Percentiles rank a stretch among this genome's conserved stretches.
Evolutionary conservation across 2,329 filamentous ascomycete genomes (phyloP).

Genomic region (Macrophomina phaseolina): DNA sequence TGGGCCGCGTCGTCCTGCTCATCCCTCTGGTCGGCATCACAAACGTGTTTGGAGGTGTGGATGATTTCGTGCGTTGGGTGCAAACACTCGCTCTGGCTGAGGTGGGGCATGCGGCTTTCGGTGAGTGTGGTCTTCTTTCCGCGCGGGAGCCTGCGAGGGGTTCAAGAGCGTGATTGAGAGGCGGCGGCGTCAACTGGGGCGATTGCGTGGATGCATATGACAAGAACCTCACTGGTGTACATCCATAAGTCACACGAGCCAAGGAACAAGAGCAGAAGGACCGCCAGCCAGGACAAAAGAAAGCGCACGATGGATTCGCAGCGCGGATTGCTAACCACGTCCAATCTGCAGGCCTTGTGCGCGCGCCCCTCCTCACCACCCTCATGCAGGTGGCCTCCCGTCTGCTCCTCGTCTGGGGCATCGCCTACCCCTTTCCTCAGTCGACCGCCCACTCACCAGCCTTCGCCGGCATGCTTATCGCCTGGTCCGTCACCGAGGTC

Average conservation of each 20-base stretch:
- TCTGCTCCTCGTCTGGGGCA: conserved; percentile 85
- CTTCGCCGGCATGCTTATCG: conserved; percentile 80
- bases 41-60: conserved; percentile 66
- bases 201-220: too few relatives aligned
- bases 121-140: conserved; percentile 54
- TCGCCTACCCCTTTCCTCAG: conserved; percentile 75
- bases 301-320: background rate
- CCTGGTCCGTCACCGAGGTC: conserved; percentile 87
- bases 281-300: background rate
- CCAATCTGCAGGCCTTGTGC: conserved; percentile 70
- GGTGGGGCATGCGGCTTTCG: conserved; percentile 77
- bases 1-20: conserved; percentile 70
- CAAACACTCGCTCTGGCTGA: conserved; percentile 86
- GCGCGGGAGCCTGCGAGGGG: background rate
- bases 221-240: too few relatives aligned
- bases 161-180: too few relatives aligned
- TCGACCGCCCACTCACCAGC: conserved; percentile 63
- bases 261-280: background rate
- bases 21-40: conserved; percentile 41
- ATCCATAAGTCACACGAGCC: background rate
- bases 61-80: conserved; percentile 75
- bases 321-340: background rate
- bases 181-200: too few relatives aligned
- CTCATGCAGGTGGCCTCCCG: conserved; percentile 88
- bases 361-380: conserved; percentile 84